Base-by-base conservation (phyloP, 225 moss, liverwort and hornwort species). In the Lunularia cruciata region DNA sequence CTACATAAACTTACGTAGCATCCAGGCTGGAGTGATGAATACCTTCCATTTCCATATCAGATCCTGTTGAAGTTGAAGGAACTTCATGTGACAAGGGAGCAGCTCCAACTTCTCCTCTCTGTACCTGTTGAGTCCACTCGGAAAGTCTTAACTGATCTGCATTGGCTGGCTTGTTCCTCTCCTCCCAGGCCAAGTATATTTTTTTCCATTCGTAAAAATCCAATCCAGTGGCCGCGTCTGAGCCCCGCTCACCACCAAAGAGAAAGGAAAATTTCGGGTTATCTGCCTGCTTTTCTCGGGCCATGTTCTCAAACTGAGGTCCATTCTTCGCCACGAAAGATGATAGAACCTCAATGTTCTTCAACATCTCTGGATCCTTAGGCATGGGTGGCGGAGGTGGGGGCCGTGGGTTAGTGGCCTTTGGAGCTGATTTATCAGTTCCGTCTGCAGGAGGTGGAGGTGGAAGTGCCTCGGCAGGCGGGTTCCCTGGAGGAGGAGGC, bases 11-110 rank as follows among this genome's bases (percentile, higher is more conserved):
- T 6, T 23, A 43, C 3, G 43, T 18, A 28, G 47, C 47, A 57
- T 20, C 20, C 15, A n/a, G n/a, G 26, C 6, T 40, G 20, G 20
- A n/a, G 7, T 30, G 38, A 35, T 26, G 42, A 26, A 14, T 70
- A 90, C 91, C 91, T 85, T 91, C 91, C 78, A 88, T 91, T 39
- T 91, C 89, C 33, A 86, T 75, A 68, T 68, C 89, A 66, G 89
- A 89, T 81, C 87, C 89, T 43, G 2, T 31, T 3, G 68, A 70
- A 75, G 77, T 81, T 72, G 16, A n/a, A 39, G 70, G 76, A 55
- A 57, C 75, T 59, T 84, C 52, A 75, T 61, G 18, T n/a, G 64
- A 57, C 20, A 32, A 0, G 23, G 9, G 53, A 34, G 39, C 19
- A 7, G 8, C 60, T 30, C 32, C 31, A 36, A 48, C 26, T 37